Percentiles rank a stretch among this genome's conserved stretches.
Evolutionary conservation across 306 rosid species (phyloP).

Genomic region (Begonia loranthoides): DNA sequence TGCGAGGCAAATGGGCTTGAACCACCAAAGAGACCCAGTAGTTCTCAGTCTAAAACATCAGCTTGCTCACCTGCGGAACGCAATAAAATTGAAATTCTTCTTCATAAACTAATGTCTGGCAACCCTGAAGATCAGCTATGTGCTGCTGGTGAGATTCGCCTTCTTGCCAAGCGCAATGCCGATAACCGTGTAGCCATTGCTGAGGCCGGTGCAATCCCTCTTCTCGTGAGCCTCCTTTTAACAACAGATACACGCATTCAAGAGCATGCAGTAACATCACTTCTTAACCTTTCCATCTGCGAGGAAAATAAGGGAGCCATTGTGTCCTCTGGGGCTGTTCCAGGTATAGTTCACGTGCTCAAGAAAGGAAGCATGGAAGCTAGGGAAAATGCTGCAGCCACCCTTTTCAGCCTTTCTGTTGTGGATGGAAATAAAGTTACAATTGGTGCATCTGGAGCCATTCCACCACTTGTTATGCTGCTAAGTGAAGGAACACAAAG

Average conservation of each 20-base stretch:
- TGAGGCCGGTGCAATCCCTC: constrained; percentile 97
- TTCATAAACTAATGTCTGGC: constrained; percentile 54
- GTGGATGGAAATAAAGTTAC: constrained; percentile 80
- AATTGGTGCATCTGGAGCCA: constrained; percentile 85
- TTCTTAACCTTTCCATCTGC: constrained; percentile 88
- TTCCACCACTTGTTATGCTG: constrained; percentile 79
- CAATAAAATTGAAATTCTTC: constrained; percentile 55
- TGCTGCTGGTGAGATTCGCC: constrained; percentile 95
- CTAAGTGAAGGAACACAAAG: constrained; percentile 95
- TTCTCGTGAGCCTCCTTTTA: constrained; percentile 64
- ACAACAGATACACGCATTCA: constrained; percentile 83
- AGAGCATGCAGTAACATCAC: constrained; percentile 98
- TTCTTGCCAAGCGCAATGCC: constrained; percentile 93
- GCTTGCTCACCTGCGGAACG: constrained; percentile 80
- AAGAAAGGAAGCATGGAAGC: constrained; percentile 99
- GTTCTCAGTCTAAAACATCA: constrained; percentile 49
- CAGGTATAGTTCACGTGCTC: constrained; percentile 88
- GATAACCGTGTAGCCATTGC: constrained; percentile 97
- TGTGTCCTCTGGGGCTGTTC: constrained; percentile 73
- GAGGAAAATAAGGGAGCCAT: constrained; percentile 89
- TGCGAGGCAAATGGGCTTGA: constrained; percentile 92
- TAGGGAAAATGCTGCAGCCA: constrained; percentile 96
- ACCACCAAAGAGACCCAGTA: constrained; percentile 81
- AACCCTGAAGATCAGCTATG: constrained; percentile 72
- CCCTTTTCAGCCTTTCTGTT: constrained; percentile 96